These are phyloP conservation scores for Nemania diffusa DNA, from an alignment of 2,329 filamentous ascomycete species.

Conservation along the genomic window DNA sequence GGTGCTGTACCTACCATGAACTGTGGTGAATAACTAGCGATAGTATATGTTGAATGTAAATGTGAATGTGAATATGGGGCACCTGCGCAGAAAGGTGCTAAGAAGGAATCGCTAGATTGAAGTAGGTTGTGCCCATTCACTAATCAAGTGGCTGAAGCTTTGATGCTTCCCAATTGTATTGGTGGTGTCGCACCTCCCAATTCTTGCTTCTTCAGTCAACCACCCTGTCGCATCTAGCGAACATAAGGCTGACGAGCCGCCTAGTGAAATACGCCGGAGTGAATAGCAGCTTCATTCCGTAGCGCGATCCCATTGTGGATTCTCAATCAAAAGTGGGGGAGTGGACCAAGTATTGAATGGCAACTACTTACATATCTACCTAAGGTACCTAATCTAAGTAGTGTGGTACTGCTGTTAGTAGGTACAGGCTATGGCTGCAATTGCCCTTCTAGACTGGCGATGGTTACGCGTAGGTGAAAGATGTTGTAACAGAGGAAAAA, in stretches of 20 bases:
- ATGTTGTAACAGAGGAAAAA: no score
- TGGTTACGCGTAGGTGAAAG: no score
- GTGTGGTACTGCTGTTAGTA: no score
- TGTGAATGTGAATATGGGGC: background rate
- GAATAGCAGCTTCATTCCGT: constrained; percentile 10
- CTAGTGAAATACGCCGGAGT: background rate
- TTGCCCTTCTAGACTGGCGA: background rate
- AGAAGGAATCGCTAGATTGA: background rate
- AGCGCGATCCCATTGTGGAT: constrained; percentile 17
- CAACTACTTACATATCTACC: background rate
- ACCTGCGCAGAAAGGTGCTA: background rate
- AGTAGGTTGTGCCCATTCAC: constrained; percentile 10
- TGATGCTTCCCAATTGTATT: background rate
- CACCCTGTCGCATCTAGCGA: constrained; percentile 29
- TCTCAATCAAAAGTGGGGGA: constrained; percentile 23
- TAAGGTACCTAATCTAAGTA: no score
- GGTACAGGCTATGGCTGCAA: no score
- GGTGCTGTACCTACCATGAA: background rate
- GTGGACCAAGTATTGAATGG: background rate
- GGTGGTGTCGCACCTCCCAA: constrained; percentile 21
- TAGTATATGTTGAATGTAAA: constrained; percentile 5
- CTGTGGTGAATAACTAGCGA: background rate
- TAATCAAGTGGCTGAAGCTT: constrained; percentile 22
- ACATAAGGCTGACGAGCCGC: constrained; percentile 33
- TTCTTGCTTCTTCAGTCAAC: constrained; percentile 16